A percentile compares a stretch with the other conserved stretches of the same genome.
Conservation (phyloP, 805 yeast species). For the Wickerhamiella bombiphila region DNA sequence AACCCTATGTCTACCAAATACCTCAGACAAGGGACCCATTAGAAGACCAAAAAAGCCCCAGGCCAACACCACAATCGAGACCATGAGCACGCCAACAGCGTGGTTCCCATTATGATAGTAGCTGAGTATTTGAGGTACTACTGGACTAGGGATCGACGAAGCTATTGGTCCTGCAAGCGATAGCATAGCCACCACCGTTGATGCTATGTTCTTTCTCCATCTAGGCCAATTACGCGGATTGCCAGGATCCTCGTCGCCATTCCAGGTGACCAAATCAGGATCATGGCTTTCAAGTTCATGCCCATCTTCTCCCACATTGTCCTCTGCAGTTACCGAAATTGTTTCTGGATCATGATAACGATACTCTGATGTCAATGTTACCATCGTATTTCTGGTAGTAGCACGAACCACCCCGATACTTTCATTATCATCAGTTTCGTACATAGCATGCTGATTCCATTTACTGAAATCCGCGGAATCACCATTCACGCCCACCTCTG, state of each 20-base stretch:
- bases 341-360: conserved; percentile 8
- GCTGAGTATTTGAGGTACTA: conserved; percentile 33
- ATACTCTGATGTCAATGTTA: background rate
- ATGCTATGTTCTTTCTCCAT: conserved; percentile 29
- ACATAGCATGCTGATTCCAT: conserved; percentile 24
- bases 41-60: conserved; percentile 55
- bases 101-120: conserved; percentile 31
- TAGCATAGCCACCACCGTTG: conserved; percentile 36
- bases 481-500: no score
- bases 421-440: conserved; percentile 27
- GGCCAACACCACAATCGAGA: conserved; percentile 54
- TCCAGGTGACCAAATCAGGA: conserved; percentile 58
- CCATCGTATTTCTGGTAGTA: conserved; percentile 31
- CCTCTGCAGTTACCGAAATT: conserved; percentile 18
- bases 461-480: no score
- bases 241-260: conserved; percentile 42
- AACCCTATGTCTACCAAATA: conserved; percentile 46
- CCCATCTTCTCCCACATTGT: conserved; percentile 29
- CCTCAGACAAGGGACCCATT: conserved; percentile 54
- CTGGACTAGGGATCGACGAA: conserved; percentile 50
- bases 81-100: conserved; percentile 37
- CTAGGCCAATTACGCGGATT: conserved; percentile 52
- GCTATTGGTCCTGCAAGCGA: conserved; percentile 48
- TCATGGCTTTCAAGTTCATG: conserved; percentile 39
- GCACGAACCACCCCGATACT: conserved; percentile 30